Conservation (phyloP, 441 rosid genomes). For the Mallotus japonicus region DNA sequence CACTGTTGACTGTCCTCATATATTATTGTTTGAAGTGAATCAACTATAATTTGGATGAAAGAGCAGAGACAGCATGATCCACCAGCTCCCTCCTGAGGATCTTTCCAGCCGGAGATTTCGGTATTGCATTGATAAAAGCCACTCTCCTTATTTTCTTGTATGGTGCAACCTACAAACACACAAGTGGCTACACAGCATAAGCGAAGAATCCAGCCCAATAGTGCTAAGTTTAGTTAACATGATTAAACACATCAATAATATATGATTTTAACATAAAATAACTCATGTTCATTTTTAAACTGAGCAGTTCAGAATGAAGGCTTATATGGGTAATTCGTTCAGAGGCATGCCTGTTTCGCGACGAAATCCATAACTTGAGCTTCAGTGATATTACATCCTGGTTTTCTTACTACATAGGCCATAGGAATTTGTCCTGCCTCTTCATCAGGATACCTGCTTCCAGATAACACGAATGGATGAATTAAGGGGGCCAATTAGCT, state of each 20-base stretch:
- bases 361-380: slow-evolving; percentile 65
- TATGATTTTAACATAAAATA: too few species aligned
- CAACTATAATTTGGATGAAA: slow-evolving; percentile 46
- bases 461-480: neutral
- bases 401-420: slow-evolving; percentile 84
- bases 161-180: slow-evolving; percentile 68
- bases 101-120: slow-evolving; percentile 33
- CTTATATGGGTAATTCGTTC: too few species aligned
- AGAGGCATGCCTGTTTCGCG: slow-evolving; percentile 58
- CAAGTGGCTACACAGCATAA: neutral
- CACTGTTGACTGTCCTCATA: too few species aligned
- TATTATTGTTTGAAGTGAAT: neutral
- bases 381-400: slow-evolving; percentile 55
- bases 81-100: slow-evolving; percentile 19
- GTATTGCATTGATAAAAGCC: slow-evolving; percentile 66
- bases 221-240: neutral
- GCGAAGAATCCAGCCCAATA: neutral
- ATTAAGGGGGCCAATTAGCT: neutral
- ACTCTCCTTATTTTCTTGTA: slow-evolving; percentile 81
- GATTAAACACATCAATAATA: too few species aligned
- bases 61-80: slow-evolving; percentile 34
- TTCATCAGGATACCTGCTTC: slow-evolving; percentile 78
- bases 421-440: slow-evolving; percentile 92
- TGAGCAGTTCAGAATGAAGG: neutral
- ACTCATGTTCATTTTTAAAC: too few species aligned